Evolutionary conservation across 1,284 basidiomycete species (phyloP).

Genomic region (Sporisorium graminicola): DNA sequence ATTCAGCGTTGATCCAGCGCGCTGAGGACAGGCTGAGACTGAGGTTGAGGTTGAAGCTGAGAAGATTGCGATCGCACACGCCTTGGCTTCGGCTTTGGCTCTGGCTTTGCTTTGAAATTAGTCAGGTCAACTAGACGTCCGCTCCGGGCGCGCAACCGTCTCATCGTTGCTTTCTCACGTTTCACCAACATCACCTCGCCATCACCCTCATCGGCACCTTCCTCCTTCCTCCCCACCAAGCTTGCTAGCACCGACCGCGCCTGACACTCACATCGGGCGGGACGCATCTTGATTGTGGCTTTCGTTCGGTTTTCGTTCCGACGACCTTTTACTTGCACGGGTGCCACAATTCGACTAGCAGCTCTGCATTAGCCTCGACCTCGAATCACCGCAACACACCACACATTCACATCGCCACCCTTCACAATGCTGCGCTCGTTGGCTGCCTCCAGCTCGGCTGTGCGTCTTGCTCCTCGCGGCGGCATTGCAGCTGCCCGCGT

Average conservation of each 20-base stretch:
- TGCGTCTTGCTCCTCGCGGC: conserved; percentile 35
- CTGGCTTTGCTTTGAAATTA: conserved; percentile 2
- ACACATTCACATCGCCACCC: not conserved
- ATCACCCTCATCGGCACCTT: conserved; percentile 5
- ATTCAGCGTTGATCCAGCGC: conserved; percentile 9
- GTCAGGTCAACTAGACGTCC: conserved; percentile 14
- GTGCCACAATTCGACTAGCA: not conserved
- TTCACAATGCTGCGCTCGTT: conserved; percentile 54
- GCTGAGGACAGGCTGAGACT: conserved; percentile 15
- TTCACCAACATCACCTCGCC: conserved; percentile 13
- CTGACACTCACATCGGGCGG: conserved; percentile 35
- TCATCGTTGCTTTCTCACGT: not conserved
- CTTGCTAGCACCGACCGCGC: conserved; percentile 4
- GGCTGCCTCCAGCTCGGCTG: conserved; percentile 48
- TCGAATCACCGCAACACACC: conserved; percentile 5
- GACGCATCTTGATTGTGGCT: conserved; percentile 14
- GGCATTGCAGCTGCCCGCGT: conserved; percentile 28
- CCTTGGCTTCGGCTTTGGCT: not conserved
- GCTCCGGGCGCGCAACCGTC: conserved; percentile 33
- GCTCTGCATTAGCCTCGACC: not conserved
- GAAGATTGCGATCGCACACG: conserved; percentile 17
- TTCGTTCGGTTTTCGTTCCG: conserved; percentile 2
- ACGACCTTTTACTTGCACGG: not conserved
- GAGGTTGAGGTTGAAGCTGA: not conserved
- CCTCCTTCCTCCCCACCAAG: conserved; percentile 14